Evolutionary conservation across 1,284 basidiomycete species (phyloP), one percentile per base, ranked within the genome.

Genomic region (Boletus sp.): DNA sequence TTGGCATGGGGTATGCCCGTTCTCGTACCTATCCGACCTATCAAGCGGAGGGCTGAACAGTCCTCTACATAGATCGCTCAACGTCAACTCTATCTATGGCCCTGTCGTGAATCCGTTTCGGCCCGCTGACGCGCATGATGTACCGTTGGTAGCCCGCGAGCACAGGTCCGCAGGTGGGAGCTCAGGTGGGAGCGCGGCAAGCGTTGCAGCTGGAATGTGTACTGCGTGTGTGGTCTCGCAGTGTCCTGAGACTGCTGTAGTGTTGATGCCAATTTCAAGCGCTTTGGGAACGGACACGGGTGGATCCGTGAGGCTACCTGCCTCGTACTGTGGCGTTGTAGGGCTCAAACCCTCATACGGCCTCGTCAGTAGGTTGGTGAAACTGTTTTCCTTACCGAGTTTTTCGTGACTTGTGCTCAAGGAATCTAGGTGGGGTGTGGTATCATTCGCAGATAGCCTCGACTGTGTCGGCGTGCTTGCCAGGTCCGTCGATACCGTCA

Each of bases 281-380:
- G 94, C 97, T 0, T 76, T 99, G 30, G 94, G 90, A 4, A 97
- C 95, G 1, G 97, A 99, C 72, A 99, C 97, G 0, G 97, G 97
- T 9, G 97, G 97, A 1, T 98, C 96, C 9, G 89, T 93, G 7
- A 85, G 97, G 37, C 79, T 99, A 3, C 97, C 97, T 0, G 96
- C 96, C 0, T 89, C 94, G 2, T 98, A 97, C 73, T 98, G 95
- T 69, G 95, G 96, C 5, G 81, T 98, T 0, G 87, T 92, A 6
- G 97, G 96, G 0, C 78, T 98, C 55, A 99, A 99, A 71, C 97
- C 97, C 0, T 96, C 95, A 0, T 98, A 98, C 68, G 97, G 97
- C 1, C 77, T 97, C 51, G 78, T 99, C 44, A 94, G 92, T 69
- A 85, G 95, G 89, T 91, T 52, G n/a, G 74, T 63, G 16, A 58